phyloP scores from a whole-genome alignment of 208 protist genomes.

The Leishmania tarentolae region DNA sequence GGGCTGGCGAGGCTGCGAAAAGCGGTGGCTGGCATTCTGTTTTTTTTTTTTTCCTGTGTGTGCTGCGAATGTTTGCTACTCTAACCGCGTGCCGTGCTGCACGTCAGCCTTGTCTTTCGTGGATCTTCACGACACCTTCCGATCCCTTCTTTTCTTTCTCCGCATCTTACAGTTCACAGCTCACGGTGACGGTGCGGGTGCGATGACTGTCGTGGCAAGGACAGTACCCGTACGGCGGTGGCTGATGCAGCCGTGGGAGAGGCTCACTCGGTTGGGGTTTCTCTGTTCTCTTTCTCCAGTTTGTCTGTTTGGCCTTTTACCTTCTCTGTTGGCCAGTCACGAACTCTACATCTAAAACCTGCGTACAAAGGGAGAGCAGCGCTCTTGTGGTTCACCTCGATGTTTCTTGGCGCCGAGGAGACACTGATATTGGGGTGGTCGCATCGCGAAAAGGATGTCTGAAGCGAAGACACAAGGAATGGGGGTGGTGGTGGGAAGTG shows the following conservation, averaged over 20 bases:
- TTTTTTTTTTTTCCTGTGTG: constrained; percentile 23
- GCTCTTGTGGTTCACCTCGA: neutral
- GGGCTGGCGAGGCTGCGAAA: neutral
- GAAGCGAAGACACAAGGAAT: neutral
- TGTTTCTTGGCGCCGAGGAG: neutral
- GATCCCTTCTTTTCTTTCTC: constrained; percentile 1
- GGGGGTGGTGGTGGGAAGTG: neutral
- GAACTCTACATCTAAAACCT: neutral
- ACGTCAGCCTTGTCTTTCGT: neutral
- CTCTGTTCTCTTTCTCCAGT: neutral
- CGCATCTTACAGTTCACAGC: neutral
- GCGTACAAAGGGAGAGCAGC: neutral
- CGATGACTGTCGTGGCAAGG: neutral
- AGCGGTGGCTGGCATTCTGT: neutral
- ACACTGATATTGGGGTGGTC: neutral
- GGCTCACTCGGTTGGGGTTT: neutral
- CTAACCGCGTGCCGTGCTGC: neutral
- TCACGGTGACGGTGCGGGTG: neutral
- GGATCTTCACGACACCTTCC: neutral
- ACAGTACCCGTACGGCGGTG: neutral
- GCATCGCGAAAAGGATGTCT: neutral
- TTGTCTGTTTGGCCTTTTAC: neutral
- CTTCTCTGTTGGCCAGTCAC: neutral
- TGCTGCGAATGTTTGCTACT: neutral
- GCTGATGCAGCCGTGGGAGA: too few species aligned